Base-by-base conservation (phyloP, 441 rosid species). In the Theobroma grandiflorum region DNA sequence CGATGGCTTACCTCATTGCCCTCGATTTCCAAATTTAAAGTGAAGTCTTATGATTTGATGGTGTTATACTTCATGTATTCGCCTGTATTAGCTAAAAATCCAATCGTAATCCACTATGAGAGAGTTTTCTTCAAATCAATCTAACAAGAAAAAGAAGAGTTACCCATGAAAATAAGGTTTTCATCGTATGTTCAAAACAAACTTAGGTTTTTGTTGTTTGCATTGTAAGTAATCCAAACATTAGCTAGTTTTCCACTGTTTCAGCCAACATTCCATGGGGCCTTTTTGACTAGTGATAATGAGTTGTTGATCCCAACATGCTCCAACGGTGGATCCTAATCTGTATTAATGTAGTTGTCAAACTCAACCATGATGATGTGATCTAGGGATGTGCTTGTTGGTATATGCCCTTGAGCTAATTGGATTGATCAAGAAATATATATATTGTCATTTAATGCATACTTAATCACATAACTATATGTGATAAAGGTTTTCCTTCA, bases 301-400 rank as follows among this genome's bases (percentile, higher is more conserved):
- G 89, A 87, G 71, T 88, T 85, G 5, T 88, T 88, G 79, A 87
- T 90, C 22, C 89, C 90, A 0, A 84, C 87, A 22, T 83, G 85
- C 63, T 75, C 74, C 2, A 20, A 72, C 4, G n/a, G 8, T 57
- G 95, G 97, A 80, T 90, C 93, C 91, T 91, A 91, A 26, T 67
- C 84, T 0, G 33, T 14, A n/a, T 91, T 69, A 2, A 63, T 35
- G 31, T n/a, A 85, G 1, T 86, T 78, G 22, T 89, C 92, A n/a
- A 89, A 91, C 22, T 89, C 94, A 18, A 88, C 70, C 4, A 53
- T 77, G 45, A 88, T 85, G 1, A 89, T 80, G 4, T 82, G 86
- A 15, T 78, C 83, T 0, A 18, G 73, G 18, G 82, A 35, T 8
- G 80, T 10, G 72, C n/a, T n/a, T n/a, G 31, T 26, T 26, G 31